These are phyloP conservation scores for Trametes sp. DNA, from an alignment of 1,284 basidiomycete species.

Conservation along the genomic window DNA sequence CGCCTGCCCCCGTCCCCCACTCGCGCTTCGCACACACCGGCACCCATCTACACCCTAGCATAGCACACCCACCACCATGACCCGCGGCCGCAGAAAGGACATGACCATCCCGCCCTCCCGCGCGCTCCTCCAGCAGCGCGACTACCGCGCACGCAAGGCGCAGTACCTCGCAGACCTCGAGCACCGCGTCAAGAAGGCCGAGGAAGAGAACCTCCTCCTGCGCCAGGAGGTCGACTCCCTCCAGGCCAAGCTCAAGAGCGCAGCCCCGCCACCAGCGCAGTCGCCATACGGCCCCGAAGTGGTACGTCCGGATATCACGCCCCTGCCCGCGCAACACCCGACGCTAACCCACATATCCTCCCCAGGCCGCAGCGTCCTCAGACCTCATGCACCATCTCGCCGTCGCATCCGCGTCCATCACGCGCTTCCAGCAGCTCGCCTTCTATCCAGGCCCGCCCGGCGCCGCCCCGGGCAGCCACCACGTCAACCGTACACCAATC, in stretches of 20 bases:
- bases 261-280: constrained; percentile 20
- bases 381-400: constrained; percentile 59
- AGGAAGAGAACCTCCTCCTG: constrained; percentile 61
- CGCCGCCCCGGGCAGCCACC: constrained; percentile 28
- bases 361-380: constrained; percentile 56
- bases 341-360: constrained; percentile 11
- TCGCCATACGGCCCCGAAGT: constrained; percentile 48
- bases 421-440: constrained; percentile 46
- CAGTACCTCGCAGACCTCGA: constrained; percentile 64
- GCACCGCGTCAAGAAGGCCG: constrained; percentile 56
- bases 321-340: neutral
- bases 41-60: neutral
- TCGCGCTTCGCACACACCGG: neutral
- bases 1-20: constrained; percentile 1
- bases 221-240: constrained; percentile 53
- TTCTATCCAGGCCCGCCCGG: constrained; percentile 36
- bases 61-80: constrained; percentile 48
- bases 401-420: constrained; percentile 53
- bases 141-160: constrained; percentile 68
- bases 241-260: constrained; percentile 31
- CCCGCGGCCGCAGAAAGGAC: constrained; percentile 71
- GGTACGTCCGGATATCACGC: constrained; percentile 43
- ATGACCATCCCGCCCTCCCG: constrained; percentile 55
- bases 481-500: constrained; percentile 48
- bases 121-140: constrained; percentile 60